Percentiles rank a stretch among this genome's conserved stretches.
Evolutionary conservation across 1,284 basidiomycete genomes (phyloP).

Genomic region (Pseudozyma pruni): DNA sequence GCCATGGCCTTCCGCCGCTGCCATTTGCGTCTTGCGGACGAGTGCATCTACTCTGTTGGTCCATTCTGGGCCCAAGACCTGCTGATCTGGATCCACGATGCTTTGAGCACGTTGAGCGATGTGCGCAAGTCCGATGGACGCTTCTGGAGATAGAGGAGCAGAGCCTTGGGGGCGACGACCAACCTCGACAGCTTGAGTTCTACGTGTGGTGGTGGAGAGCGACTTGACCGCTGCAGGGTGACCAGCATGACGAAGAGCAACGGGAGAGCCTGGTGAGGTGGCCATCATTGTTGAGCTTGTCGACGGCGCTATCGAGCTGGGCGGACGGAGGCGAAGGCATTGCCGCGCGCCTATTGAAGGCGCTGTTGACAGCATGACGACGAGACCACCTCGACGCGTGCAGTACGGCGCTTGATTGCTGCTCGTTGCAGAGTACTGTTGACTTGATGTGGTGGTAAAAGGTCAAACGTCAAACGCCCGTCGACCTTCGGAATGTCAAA

Average conservation of each 20-base stretch:
- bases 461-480: neutral
- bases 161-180: neutral
- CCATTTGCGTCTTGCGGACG: conserved; percentile 5
- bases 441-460: neutral
- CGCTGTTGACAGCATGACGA: conserved; percentile 18
- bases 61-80: conserved; percentile 17
- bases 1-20: neutral
- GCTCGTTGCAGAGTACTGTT: no score
- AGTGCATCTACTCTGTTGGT: conserved; percentile 13
- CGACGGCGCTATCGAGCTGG: neutral
- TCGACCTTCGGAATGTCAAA: neutral
- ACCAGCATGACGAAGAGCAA: neutral
- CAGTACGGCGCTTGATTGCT: no score
- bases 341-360: conserved; percentile 18
- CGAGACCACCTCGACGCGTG: neutral
- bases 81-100: conserved; percentile 12
- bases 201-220: conserved; percentile 1
- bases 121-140: conserved; percentile 2
- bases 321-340: conserved; percentile 19
- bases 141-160: neutral
- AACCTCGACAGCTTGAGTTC: conserved; percentile 19
- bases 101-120: conserved; percentile 14
- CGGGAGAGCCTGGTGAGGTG: neutral
- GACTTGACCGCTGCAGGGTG: neutral
- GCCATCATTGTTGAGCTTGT: neutral